Conservation (phyloP, 805 yeast species). For the Kodamaea fukazawae region DNA sequence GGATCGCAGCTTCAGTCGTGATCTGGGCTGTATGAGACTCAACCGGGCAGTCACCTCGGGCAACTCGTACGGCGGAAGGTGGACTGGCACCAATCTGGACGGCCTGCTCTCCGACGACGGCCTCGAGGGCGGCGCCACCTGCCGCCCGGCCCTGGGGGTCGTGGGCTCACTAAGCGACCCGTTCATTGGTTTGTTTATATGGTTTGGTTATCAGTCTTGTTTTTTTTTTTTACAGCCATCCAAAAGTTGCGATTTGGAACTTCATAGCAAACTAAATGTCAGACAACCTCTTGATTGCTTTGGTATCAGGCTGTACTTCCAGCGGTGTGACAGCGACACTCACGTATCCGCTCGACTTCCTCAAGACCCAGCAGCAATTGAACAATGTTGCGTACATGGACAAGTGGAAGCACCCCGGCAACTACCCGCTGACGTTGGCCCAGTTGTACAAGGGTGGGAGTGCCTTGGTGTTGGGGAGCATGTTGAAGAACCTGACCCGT, state of each 20-base stretch:
- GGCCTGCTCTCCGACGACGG: background rate
- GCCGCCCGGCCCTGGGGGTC: background rate
- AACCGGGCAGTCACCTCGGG: slow-evolving; percentile 15
- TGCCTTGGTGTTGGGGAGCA: slow-evolving; percentile 71
- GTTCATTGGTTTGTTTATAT: slow-evolving; percentile 3
- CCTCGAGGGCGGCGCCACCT: background rate
- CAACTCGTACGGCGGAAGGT: slow-evolving; percentile 23
- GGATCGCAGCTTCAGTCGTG: slow-evolving; percentile 1
- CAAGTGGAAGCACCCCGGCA: slow-evolving; percentile 35
- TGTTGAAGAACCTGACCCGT: slow-evolving; percentile 70
- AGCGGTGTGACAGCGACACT: slow-evolving; percentile 60
- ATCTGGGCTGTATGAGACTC: slow-evolving; percentile 5
- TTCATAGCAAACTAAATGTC: slow-evolving; percentile 7
- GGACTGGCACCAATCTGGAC: slow-evolving; percentile 10
- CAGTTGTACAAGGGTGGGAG: slow-evolving; percentile 60
- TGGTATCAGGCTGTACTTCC: slow-evolving; percentile 59
- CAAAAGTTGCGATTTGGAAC: background rate
- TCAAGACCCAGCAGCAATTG: slow-evolving; percentile 64
- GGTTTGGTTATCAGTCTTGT: background rate
- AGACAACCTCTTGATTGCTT: slow-evolving; percentile 52
- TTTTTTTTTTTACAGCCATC: background rate
- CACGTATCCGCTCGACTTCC: slow-evolving; percentile 70
- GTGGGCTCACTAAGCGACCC: slow-evolving; percentile 9
- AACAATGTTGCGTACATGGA: slow-evolving; percentile 41
- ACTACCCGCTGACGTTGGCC: slow-evolving; percentile 29